Conservation (phyloP, 2,329 filamentous ascomycete species). For the Orbilia blumenaviensis region DNA sequence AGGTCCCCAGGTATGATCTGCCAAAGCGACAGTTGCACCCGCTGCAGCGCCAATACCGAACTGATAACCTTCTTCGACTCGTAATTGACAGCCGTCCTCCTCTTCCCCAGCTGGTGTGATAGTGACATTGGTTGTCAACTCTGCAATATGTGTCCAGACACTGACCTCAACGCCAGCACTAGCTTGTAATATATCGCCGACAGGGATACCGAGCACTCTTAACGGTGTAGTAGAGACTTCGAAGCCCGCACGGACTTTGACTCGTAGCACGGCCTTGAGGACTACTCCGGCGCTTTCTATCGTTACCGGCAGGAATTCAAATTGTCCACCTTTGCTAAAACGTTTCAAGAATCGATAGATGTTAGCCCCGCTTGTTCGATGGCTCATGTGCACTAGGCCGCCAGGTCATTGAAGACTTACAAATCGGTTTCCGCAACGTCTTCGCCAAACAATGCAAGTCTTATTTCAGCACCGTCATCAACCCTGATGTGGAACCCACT, state of each 20-base stretch:
- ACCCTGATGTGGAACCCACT: constrained; percentile 68
- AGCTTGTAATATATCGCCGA: constrained; percentile 54
- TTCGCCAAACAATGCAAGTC: constrained; percentile 66
- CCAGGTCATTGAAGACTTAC: constrained; percentile 61
- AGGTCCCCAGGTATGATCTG: constrained; percentile 65
- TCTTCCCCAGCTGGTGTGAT: constrained; percentile 59
- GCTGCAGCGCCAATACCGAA: constrained; percentile 67
- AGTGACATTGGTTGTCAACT: constrained; percentile 67
- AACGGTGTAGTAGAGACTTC: constrained; percentile 59
- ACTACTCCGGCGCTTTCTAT: constrained; percentile 63
- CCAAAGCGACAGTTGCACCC: constrained; percentile 66
- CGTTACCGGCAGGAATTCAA: constrained; percentile 69
- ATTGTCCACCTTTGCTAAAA: constrained; percentile 65
- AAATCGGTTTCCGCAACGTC: constrained; percentile 65
- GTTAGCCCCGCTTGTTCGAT: not conserved
- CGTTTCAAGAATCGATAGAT: not conserved
- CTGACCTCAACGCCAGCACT: constrained; percentile 65
- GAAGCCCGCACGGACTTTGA: constrained; percentile 65
- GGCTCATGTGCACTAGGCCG: not conserved
- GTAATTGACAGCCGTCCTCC: constrained; percentile 62
- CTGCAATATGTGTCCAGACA: constrained; percentile 67
- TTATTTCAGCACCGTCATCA: constrained; percentile 65
- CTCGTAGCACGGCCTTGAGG: constrained; percentile 64
- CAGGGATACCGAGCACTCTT: constrained; percentile 54
- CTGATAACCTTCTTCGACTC: constrained; percentile 65